These are phyloP conservation scores for Apophysomyces elegans DNA, from an alignment of 371 early-diverging fungal genomes.

Conservation along the genomic window DNA sequence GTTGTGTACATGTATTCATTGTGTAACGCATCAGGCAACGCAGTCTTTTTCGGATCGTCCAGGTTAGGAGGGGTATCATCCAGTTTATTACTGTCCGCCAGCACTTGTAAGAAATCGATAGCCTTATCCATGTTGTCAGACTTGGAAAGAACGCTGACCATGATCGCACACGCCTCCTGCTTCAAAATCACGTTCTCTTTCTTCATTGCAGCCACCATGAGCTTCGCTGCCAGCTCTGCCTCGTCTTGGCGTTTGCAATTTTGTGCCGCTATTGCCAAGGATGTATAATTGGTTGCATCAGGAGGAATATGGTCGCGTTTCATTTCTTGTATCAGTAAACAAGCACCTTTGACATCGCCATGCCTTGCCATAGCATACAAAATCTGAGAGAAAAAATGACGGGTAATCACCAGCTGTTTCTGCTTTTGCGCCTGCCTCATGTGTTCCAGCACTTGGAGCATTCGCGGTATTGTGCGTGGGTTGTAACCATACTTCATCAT, in stretches of 20 bases:
- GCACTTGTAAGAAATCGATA: conserved; percentile 33
- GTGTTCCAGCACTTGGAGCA: conserved; percentile 34
- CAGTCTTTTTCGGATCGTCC: conserved; percentile 7
- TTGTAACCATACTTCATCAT: conserved; percentile 36
- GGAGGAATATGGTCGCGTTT: conserved; percentile 16
- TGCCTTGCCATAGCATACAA: conserved; percentile 39
- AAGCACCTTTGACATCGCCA: conserved; percentile 29
- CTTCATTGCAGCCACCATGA: conserved; percentile 33
- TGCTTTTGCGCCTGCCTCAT: conserved; percentile 25
- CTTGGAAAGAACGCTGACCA: conserved; percentile 32
- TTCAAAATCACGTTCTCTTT: conserved; percentile 19
- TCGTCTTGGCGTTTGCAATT: conserved; percentile 12
- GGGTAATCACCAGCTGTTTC: conserved; percentile 12
- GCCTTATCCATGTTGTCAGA: conserved; percentile 15
- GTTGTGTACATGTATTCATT: conserved; percentile 50
- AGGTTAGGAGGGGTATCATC: background rate
- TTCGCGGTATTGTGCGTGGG: conserved; percentile 13
- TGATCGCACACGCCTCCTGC: conserved; percentile 30
- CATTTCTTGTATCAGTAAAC: conserved; percentile 26
- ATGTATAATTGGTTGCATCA: conserved; percentile 33
- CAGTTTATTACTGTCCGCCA: conserved; percentile 19
- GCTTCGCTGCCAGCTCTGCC: conserved; percentile 15
- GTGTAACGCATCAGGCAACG: conserved; percentile 18
- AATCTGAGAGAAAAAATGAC: conserved; percentile 33
- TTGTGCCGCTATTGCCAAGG: conserved; percentile 32